Evolutionary conservation across 1,284 basidiomycete species (phyloP).

Genomic region (Tausonia pullulans): DNA sequence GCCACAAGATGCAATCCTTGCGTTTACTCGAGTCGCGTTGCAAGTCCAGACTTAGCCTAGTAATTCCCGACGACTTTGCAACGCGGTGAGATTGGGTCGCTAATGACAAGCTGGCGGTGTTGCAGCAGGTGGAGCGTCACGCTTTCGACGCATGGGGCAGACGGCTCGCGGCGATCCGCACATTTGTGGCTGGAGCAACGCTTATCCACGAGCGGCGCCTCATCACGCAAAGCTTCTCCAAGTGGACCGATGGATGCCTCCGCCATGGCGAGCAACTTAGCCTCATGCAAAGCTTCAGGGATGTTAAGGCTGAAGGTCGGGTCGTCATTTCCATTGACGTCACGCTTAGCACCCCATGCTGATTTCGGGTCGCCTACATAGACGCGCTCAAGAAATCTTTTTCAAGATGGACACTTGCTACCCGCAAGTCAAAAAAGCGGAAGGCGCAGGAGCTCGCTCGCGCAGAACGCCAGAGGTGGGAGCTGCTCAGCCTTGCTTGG

Average conservation of each 20-base stretch:
- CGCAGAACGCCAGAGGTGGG: neutral
- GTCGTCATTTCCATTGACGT: no score
- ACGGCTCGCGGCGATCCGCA: neutral
- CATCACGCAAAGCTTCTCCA: neutral
- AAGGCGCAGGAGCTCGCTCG: neutral
- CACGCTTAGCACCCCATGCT: neutral
- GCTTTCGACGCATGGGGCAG: neutral
- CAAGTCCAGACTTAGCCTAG: neutral
- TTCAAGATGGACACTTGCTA: neutral
- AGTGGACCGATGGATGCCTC: slow-evolving; percentile 11
- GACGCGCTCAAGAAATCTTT: neutral
- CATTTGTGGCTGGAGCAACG: neutral
- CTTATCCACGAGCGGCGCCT: neutral
- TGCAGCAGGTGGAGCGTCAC: neutral
- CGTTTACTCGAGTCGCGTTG: neutral
- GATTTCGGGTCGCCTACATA: neutral
- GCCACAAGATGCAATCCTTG: neutral
- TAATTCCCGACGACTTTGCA: neutral
- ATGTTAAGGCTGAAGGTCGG: slow-evolving; percentile 7
- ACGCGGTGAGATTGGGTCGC: neutral
- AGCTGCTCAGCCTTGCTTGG: neutral
- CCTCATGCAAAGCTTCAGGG: slow-evolving; percentile 12
- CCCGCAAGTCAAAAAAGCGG: neutral
- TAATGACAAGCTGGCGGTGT: neutral
- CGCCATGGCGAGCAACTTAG: slow-evolving; percentile 12